phyloP scores from a whole-genome alignment of 805 yeast species.

The Wickerhamomyces subpelliculosus region DNA sequence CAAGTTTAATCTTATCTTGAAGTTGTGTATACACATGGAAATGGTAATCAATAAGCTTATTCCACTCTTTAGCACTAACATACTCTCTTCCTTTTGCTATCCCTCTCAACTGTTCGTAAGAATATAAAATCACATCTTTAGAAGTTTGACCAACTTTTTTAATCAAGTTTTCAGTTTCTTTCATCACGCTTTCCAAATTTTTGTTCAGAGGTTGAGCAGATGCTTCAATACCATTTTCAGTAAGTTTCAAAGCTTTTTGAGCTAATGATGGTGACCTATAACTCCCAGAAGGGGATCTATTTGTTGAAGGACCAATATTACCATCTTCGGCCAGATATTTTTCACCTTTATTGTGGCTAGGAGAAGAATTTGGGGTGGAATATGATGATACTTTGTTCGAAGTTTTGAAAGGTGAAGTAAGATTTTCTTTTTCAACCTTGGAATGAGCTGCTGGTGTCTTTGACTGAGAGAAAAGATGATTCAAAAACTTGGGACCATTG shows the following conservation, averaged over 20 bases:
- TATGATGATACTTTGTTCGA: neutral
- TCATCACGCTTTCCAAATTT: neutral
- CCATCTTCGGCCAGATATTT: neutral
- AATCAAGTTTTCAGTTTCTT: conserved; percentile 1
- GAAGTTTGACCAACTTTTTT: neutral
- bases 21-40: no score
- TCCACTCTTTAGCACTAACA: no score
- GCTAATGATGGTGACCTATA: neutral
- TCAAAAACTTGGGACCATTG: no score
- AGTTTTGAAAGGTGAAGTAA: neutral
- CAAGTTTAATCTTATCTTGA: no score
- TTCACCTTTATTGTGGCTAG: neutral
- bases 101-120: no score
- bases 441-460: no score
- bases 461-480: no score
- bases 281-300: neutral
- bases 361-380: neutral
- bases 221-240: neutral
- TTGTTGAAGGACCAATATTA: neutral
- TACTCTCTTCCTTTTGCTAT: no score
- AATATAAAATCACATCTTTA: no score
- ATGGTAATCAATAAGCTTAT: no score
- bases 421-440: neutral
- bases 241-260: no score
- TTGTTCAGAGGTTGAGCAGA: neutral